Base-by-base conservation (phyloP, 2,329 filamentous ascomycete genomes). In the Cordyceps tenuipes region DNA sequence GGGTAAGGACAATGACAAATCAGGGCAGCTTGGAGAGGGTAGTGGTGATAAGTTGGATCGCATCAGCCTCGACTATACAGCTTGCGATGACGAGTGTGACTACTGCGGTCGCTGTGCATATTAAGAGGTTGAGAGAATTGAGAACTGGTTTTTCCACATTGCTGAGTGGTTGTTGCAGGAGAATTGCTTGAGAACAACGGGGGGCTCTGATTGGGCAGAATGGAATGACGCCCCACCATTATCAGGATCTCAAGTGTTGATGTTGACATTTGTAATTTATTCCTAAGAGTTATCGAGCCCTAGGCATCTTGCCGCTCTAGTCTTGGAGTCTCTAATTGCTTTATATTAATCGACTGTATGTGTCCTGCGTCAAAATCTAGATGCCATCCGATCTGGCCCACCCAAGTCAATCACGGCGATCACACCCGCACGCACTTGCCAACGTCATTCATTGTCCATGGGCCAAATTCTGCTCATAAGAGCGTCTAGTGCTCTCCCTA, bases 61-160 rank as follows among this genome's bases (percentile, higher is more conserved):
- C 36, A 52, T 44, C 21, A 60, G 57, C 26, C 54, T 56, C 13
- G 65, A 68, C 44, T 68, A 63, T 46, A 17, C 17, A 8, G 67
- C 23, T 23, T 23, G 23, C 50, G 60, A 58, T 15, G 59, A 62
- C 1, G 53, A 60, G 12, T 68, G 67, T 59, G 65, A 61, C 9
- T 68, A 68, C 43, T 68, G 67, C 60, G 67, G 66, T 17, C 53
- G 46, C 17, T 68, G 66, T 57, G 61, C 50, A 17, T 65, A 66
- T 46, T 66, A 29, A 65, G 44, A 26, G n/a, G 29, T 36, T 36
- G 29, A 54, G 15, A 52, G 31, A 36, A 51, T 53, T 26, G 21
- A 13, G 29, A n/a, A n/a, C n/a, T n/a, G n/a, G n/a, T n/a, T 43
- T 43, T 44, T 44, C 43, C 36, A 41, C n/a, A 3, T 53, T 41